Conservation (phyloP, 257 asterid genomes). For the Penstemon eatonii region DNA sequence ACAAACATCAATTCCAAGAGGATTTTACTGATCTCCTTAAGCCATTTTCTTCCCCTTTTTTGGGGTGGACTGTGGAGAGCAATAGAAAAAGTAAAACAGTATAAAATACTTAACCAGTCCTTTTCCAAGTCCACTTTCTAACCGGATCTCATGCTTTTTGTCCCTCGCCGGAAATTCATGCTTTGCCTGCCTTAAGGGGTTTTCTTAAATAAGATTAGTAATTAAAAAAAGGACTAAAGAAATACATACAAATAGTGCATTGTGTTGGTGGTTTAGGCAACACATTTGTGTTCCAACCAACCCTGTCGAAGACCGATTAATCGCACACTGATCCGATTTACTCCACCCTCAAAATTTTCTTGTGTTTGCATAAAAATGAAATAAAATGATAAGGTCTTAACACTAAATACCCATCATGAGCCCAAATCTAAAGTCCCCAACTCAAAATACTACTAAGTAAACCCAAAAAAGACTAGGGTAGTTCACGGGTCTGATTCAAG, state of each 20-base stretch:
- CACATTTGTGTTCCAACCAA: conserved; percentile 41
- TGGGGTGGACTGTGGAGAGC: conserved; percentile 37
- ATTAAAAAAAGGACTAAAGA: background rate
- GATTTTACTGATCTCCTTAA: conserved; percentile 21
- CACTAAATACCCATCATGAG: too few relatives aligned
- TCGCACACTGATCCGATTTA: background rate
- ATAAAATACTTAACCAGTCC: conserved; percentile 29
- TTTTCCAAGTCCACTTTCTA: conserved; percentile 40
- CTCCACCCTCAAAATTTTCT: too few relatives aligned
- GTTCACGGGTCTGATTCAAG: too few relatives aligned
- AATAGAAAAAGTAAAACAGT: conserved; percentile 27
- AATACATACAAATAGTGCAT: conserved; percentile 29
- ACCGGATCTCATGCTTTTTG: conserved; percentile 59
- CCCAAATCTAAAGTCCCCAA: too few relatives aligned
- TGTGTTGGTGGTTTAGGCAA: conserved; percentile 48
- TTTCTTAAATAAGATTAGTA: conserved; percentile 18
- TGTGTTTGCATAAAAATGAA: too few relatives aligned
- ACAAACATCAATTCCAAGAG: conserved; percentile 33
- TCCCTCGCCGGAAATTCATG: conserved; percentile 67
- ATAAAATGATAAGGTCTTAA: too few relatives aligned
- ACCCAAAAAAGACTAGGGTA: too few relatives aligned
- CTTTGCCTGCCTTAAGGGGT: conserved; percentile 40
- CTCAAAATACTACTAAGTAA: too few relatives aligned
- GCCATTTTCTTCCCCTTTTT: conserved; percentile 36
- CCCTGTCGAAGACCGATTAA: conserved; percentile 25